Base-by-base conservation (phyloP, 495 filamentous ascomycete species). In the Chaetomium tenue region DNA sequence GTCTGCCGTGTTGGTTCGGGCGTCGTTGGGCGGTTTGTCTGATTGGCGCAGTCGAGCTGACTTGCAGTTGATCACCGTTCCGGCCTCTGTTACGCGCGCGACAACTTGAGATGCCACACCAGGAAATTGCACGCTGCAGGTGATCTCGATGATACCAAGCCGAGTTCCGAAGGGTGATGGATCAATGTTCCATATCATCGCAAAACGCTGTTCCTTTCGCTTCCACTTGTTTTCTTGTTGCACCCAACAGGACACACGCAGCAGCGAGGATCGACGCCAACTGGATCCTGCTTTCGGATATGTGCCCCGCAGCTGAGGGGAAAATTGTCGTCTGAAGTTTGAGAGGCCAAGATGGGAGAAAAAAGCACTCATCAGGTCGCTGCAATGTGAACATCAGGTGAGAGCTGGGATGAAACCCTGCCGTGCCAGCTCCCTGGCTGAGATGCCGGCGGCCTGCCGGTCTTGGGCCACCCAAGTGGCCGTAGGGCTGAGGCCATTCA, bases 61-160 rank as follows among this genome's bases (percentile, higher is more conserved):
- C 61, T 63, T 65, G 60, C 53, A 58, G 61, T 30, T 50, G 61
- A 56, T 46, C 52, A 40, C 60, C 61, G 55, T 37, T 48, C 54
- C 23, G 61, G 60, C 66, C 65, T 65, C 56, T 37, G 64, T 61
- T 61, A 60, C 63, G 69, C 71, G 71, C 71, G 68, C 71, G 65
- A 66, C 62, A 66, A 63, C 59, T 23, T 44, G 44, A 26, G 40
- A 30, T 23, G 13, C 15, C n/a, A 12, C 47, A 61, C 16, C 22
- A 22, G 20, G 25, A 61, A 40, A 61, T 52, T 53, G 48, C 60
- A 44, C 20, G 33, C 30, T 61, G 48, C 60, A 61, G 60, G 60
- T 53, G 60, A 61, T 13, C 16, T 52, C 16, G 48, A 26, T 50
- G 46, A 20, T 6, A 0, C 18, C 46, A 5, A 22, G 46, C 46